These are phyloP conservation scores for Crithidia fasciculata DNA, from an alignment of 208 protist species.

Conservation along the genomic window DNA sequence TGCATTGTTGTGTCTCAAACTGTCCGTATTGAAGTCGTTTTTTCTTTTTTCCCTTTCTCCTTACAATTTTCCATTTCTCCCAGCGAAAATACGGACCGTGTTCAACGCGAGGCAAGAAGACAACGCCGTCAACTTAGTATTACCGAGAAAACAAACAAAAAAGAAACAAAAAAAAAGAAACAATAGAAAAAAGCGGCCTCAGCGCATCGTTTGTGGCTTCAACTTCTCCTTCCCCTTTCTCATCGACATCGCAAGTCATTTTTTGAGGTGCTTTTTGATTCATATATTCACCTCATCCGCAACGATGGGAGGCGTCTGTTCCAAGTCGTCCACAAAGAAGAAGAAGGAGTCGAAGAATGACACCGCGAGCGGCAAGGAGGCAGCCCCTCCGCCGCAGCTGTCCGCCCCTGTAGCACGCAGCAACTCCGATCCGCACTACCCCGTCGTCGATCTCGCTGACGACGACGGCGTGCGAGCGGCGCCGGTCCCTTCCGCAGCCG, in stretches of 20 bases:
- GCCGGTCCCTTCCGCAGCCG: not conserved
- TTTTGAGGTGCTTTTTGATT: too few relatives aligned
- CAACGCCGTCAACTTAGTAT: not conserved
- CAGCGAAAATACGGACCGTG: not conserved
- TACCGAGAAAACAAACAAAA: not conserved
- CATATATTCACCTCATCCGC: not conserved
- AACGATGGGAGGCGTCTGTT: constrained; percentile 27
- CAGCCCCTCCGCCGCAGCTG: not conserved
- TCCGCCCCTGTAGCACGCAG: not conserved
- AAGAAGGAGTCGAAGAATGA: not conserved
- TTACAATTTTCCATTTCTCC: not conserved
- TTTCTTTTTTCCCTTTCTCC: too few relatives aligned
- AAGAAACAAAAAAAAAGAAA: not conserved
- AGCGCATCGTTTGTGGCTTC: too few relatives aligned
- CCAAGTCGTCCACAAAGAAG: constrained; percentile 19
- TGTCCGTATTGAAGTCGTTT: too few relatives aligned
- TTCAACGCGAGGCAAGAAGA: too few relatives aligned
- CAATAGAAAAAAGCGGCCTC: not conserved
- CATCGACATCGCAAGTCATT: too few relatives aligned
- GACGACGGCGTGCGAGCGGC: not conserved
- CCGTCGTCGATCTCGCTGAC: not conserved
- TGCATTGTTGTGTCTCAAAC: too few relatives aligned
- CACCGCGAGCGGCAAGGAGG: not conserved
- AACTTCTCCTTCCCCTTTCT: too few relatives aligned
- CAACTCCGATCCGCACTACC: not conserved